These are phyloP conservation scores for Cryphonectria japonica DNA, from an alignment of 2,329 filamentous ascomycete species.

Conservation along the genomic window DNA sequence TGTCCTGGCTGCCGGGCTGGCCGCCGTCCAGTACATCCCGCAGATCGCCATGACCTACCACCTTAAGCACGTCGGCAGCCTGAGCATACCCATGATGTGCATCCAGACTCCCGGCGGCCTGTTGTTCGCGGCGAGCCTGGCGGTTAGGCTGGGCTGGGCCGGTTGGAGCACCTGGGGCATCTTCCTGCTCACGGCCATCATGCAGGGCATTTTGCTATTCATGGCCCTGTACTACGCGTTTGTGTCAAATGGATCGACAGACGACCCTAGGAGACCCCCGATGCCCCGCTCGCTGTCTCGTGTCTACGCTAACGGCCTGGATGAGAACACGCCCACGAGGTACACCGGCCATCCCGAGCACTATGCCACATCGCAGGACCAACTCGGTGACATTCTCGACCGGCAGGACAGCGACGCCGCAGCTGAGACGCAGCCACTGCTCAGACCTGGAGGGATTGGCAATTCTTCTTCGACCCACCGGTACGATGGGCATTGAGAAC, in stretches of 20 bases:
- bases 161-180: slow-evolving; percentile 98
- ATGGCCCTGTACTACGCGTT: slow-evolving; percentile 83
- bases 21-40: slow-evolving; percentile 88
- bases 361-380: slow-evolving; percentile 56
- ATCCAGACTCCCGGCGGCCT: slow-evolving; percentile 95
- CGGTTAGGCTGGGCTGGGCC: slow-evolving; percentile 73
- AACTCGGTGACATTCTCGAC: slow-evolving; percentile 54
- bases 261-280: slow-evolving; percentile 41
- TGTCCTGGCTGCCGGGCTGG: slow-evolving; percentile 75
- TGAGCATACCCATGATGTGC: slow-evolving; percentile 97
- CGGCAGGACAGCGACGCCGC: slow-evolving; percentile 56
- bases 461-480: slow-evolving; percentile 33
- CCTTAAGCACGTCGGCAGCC: slow-evolving; percentile 82
- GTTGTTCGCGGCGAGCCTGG: slow-evolving; percentile 85
- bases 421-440: slow-evolving; percentile 54
- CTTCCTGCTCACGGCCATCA: slow-evolving; percentile 79
- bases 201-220: slow-evolving; percentile 79
- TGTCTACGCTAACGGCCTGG: slow-evolving; percentile 47
- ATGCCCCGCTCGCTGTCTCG: slow-evolving; percentile 50
- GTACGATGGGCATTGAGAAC: slow-evolving; percentile 14
- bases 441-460: slow-evolving; percentile 55
- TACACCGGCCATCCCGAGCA: slow-evolving; percentile 57
- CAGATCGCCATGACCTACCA: slow-evolving; percentile 92
- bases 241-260: slow-evolving; percentile 38
- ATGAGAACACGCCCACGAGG: slow-evolving; percentile 54